Conservation (phyloP, 768 basidiomycete genomes). For the Trametes cubensis region DNA sequence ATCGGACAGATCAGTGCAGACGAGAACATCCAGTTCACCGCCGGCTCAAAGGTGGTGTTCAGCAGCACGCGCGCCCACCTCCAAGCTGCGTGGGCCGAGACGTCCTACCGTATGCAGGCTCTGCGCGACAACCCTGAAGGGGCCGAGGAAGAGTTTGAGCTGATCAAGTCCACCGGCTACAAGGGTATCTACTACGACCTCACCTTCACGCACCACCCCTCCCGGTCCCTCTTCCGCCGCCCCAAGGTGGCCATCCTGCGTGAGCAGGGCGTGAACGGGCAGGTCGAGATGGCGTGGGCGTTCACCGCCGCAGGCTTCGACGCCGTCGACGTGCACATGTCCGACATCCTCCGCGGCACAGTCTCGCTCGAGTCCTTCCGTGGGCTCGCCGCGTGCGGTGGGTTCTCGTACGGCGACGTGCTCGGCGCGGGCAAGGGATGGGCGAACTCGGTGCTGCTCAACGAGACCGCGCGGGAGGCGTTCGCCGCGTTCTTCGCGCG, state of each 20-base stretch:
- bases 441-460: constrained; percentile 93
- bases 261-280: constrained; percentile 98
- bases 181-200: constrained; percentile 79
- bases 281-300: constrained; percentile 98
- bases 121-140: constrained; percentile 80
- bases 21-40: constrained; percentile 65
- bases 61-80: constrained; percentile 65
- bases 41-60: constrained; percentile 56
- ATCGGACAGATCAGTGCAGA: constrained; percentile 70
- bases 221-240: constrained; percentile 46
- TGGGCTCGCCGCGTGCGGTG: constrained; percentile 94
- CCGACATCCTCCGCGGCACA: constrained; percentile 81
- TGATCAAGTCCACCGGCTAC: constrained; percentile 63
- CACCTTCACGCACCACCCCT: constrained; percentile 49
- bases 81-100: constrained; percentile 92
- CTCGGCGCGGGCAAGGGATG: constrained; percentile 97
- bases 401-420: constrained; percentile 98
- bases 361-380: constrained; percentile 69
- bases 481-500: constrained; percentile 83
- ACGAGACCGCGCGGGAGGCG: constrained; percentile 71
- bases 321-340: constrained; percentile 97
- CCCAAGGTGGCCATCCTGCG: constrained; percentile 94
- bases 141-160: constrained; percentile 80
- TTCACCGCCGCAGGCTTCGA: constrained; percentile 94
- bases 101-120: constrained; percentile 89